A percentile compares a stretch with the other conserved stretches of the same genome.
Evolutionary conservation across 177 flowering plant species (phyloP).

Genomic region (Vitis hybrid): DNA sequence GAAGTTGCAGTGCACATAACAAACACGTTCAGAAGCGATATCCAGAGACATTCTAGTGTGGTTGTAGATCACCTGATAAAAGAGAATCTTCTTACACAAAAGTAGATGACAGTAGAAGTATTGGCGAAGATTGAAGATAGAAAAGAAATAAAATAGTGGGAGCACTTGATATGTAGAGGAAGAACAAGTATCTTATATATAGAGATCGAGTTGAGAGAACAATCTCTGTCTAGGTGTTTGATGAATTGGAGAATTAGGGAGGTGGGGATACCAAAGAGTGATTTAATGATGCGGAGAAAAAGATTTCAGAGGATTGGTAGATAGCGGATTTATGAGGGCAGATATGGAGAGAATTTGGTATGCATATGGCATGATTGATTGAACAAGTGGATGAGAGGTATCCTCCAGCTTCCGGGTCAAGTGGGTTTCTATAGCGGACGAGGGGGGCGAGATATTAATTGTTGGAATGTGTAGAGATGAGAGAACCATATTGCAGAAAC

Average conservation of each 20-base stretch:
- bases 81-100: constrained; percentile 7
- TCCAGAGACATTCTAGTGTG: constrained; percentile 53
- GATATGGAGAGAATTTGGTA: constrained; percentile 2
- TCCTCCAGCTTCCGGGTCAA: constrained; percentile 11
- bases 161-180: neutral
- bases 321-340: constrained; percentile 15
- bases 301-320: constrained; percentile 12
- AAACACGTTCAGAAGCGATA: constrained; percentile 66
- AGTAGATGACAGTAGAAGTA: too few species aligned
- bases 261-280: constrained; percentile 5
- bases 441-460: constrained; percentile 43
- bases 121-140: too few species aligned
- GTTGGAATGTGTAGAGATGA: constrained; percentile 28
- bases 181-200: too few species aligned
- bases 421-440: constrained; percentile 42
- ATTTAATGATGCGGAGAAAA: constrained; percentile 14
- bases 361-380: constrained; percentile 33
- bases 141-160: neutral
- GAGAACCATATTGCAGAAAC: neutral
- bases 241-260: neutral
- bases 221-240: too few species aligned
- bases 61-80: constrained; percentile 12
- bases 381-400: constrained; percentile 57
- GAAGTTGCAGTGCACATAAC: constrained; percentile 93
- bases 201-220: too few species aligned